Base-by-base conservation (phyloP, 371 early-diverging fungal species). In the Mucor saturninus region DNA sequence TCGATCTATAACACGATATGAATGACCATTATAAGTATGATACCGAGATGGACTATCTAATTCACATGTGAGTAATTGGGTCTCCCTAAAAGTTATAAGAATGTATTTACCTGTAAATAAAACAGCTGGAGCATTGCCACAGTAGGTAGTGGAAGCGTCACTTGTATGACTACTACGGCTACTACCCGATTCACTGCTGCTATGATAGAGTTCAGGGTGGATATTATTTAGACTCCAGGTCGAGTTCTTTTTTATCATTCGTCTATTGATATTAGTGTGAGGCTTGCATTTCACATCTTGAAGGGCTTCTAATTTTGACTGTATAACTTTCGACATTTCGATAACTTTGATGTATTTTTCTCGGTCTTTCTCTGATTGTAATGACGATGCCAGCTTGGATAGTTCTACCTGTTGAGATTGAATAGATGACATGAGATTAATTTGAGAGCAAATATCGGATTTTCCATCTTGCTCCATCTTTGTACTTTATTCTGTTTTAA, bases 301-400 rank as follows among this genome's bases (percentile, higher is more conserved):
- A 2, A 71, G n/a, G 39, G 39, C 5, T 2, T 65, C 71, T 14
- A 71, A 30, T 54, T 61, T 66, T 2, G 53, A 30, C 15, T 67
- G 67, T 5, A 67, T 61, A 3, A 56, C 40, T 32, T 60, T 56
- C 8, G 64, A 66, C 57, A 71, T 57, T 26, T 63, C 64, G 50
- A 71, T 67, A 28, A 71, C 61, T 15, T 71, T 66, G 5, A 30
- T 71, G 28, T 71, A 71, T 11, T 48, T 43, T 9, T 60, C 49
- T 29, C 67, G 48, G 11, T 71, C 71, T 52, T 42, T 49, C 54
- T 63, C 71, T 2, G 57, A 64, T 14, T 45, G 31, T 10, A 71
- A 53, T 11, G 52, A 48, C 32, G 45, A 35, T 4, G 61, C 67
- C 8, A 71, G 46, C 14, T 54, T 55, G 9, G 51, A 43, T 3